Base-by-base conservation (phyloP, 176 grass and related monocot species). In the Sorghum bicolor region DNA sequence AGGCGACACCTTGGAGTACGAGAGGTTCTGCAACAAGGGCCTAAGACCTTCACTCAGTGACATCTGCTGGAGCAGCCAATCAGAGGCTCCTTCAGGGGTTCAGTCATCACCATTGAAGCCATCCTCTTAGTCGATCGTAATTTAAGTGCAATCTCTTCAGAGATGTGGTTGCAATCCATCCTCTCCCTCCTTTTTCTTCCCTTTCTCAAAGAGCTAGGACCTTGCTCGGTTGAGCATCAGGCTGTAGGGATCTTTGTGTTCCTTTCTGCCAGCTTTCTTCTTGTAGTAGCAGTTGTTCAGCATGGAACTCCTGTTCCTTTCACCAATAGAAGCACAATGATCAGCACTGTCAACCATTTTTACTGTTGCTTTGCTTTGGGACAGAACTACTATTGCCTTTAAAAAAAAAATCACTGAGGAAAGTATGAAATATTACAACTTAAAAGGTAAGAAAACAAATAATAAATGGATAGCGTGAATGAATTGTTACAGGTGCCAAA, bases 1-100 rank as follows among this genome's bases (percentile, higher is more conserved):
- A 30, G 95, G 95, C 12, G 95, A 97, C 75, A 97, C 95, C 8
- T 48, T 94, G 78, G 95, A 97, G 82, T 97, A 94, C 8, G 88
- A 94, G n/a, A 91, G 6, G 28, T 97, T 94, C 83, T 97, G 95
- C 84, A 86, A 88, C 47, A 92, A 93, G 67, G 92, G 61, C 77
- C 86, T 97, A 30, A 89, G 83, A 86, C 92, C 86, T 79, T 94
- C 81, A 36, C 95, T 97, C 43, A 91, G 66, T 79, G 95, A 97
- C 62, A 93, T 97, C 58, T 86, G 88, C 50, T 97, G 95, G 95
- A 87, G 69, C 17, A 52, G 88, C 40, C 92, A 88, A 84, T 11
- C 88, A 11, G 86, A 82, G 26, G 87, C 57, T 77, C 50, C 93
- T 74, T 64, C 89, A 30, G 47, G 74, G 45, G 45, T 75, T 7